phyloP scores from a whole-genome alignment of 495 filamentous ascomycete genomes.

The Talaromyces thailandensis region DNA sequence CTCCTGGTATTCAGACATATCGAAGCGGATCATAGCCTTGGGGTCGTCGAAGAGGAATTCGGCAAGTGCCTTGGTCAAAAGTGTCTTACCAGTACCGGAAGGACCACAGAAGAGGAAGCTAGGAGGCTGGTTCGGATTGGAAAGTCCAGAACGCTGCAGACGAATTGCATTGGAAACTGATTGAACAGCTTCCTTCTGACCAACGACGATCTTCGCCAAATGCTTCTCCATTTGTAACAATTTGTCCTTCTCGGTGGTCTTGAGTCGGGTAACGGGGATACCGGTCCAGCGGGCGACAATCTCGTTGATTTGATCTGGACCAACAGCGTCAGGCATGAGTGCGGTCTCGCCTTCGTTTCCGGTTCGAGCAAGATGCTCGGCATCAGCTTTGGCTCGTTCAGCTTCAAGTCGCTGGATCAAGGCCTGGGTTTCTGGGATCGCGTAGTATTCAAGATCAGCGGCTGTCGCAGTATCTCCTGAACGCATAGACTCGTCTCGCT shows the following conservation, averaged over 20 bases:
- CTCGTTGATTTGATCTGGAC: conserved; percentile 98
- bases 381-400: conserved; percentile 70
- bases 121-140: conserved; percentile 90
- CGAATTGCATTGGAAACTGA: conserved; percentile 94
- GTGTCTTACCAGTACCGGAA: conserved; percentile 93
- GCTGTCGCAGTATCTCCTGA: conserved; percentile 70
- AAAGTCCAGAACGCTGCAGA: conserved; percentile 84
- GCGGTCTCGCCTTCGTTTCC: conserved; percentile 46
- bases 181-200: conserved; percentile 89
- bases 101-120: conserved; percentile 98
- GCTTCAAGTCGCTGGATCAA: conserved; percentile 71
- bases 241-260: conserved; percentile 95
- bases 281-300: conserved; percentile 95
- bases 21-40: conserved; percentile 96
- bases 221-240: conserved; percentile 87
- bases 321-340: conserved; percentile 84
- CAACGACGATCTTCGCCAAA: conserved; percentile 75
- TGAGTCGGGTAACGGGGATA: conserved; percentile 88
- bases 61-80: conserved; percentile 91
- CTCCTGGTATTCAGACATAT: conserved; percentile 99
- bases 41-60: conserved; percentile 98
- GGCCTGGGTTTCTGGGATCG: conserved; percentile 82
- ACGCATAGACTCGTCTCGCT: conserved; percentile 86
- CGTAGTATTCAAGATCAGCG: conserved; percentile 92
- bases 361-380: conserved; percentile 51